A percentile compares a stretch with the other conserved stretches of the same genome.
These are phyloP conservation scores for Sugiyamaella qingdaonensis DNA, from an alignment of 805 yeast genomes.

Conservation along the genomic window DNA sequence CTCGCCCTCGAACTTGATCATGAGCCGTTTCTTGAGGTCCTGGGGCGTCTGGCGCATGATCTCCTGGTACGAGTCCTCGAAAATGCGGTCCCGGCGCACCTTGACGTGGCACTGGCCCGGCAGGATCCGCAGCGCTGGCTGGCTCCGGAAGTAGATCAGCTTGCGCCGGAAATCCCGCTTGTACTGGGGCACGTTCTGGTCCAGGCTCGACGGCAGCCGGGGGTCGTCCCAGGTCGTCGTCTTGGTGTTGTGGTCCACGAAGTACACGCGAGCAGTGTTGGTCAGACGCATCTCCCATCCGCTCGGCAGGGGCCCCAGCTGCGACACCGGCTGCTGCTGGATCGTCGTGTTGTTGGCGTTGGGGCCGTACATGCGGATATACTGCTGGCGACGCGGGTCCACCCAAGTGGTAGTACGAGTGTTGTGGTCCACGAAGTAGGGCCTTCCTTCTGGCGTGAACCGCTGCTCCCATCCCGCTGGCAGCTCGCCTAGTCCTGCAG, in stretches of 20 bases:
- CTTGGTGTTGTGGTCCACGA: slow-evolving; percentile 98
- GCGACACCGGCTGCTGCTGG: slow-evolving; percentile 97
- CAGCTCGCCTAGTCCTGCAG: slow-evolving; percentile 92
- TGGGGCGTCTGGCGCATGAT: slow-evolving; percentile 98
- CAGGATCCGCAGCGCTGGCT: slow-evolving; percentile 92
- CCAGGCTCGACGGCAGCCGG: slow-evolving; percentile 92
- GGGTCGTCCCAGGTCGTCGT: slow-evolving; percentile 99
- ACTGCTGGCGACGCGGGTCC: slow-evolving; percentile 98
- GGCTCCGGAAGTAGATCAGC: slow-evolving; percentile 95
- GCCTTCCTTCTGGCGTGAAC: slow-evolving; percentile 95
- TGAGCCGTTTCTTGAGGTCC: slow-evolving; percentile 92
- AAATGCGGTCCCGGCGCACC: slow-evolving; percentile 92
- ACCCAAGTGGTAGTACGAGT: slow-evolving; percentile 99
- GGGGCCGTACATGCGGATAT: slow-evolving; percentile 86
- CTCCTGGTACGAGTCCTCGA: slow-evolving; percentile 97
- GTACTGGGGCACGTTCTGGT: slow-evolving; percentile 98
- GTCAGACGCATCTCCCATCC: slow-evolving; percentile 99
- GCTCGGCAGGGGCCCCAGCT: slow-evolving; percentile 94
- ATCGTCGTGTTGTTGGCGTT: slow-evolving; percentile 73
- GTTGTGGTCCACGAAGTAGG: slow-evolving; percentile 97
- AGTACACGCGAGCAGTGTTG: slow-evolving; percentile 96
- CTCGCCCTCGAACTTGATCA: slow-evolving; percentile 99
- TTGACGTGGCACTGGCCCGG: slow-evolving; percentile 99
- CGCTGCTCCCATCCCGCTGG: slow-evolving; percentile 99
- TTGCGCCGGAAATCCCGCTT: slow-evolving; percentile 98